These are phyloP conservation scores for Berberis thunbergii DNA, from an alignment of 164 flowering plant species.

Conservation along the genomic window DNA sequence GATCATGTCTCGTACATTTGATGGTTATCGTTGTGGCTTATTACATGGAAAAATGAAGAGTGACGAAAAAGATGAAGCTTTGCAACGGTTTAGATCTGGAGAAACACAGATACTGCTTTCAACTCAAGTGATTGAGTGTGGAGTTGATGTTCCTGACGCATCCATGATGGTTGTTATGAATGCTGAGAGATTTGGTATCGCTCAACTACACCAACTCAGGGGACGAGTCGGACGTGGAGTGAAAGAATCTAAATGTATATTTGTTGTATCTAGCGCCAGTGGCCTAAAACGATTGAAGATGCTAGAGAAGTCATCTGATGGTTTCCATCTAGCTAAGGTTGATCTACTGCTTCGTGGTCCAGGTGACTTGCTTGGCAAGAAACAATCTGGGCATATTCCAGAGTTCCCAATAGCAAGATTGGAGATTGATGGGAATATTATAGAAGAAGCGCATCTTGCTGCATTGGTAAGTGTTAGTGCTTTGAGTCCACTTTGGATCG, in stretches of 20 bases:
- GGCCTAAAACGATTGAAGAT: constrained; percentile 63
- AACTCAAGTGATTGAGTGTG: constrained; percentile 90
- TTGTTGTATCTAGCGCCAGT: constrained; percentile 44
- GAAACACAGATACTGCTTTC: constrained; percentile 73
- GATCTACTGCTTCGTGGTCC: constrained; percentile 90
- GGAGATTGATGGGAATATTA: constrained; percentile 83
- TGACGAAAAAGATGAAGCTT: constrained; percentile 75
- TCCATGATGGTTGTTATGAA: constrained; percentile 98
- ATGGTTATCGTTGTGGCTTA: constrained; percentile 61
- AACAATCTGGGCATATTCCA: constrained; percentile 95
- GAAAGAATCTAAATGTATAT: constrained; percentile 68
- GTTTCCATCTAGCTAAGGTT: constrained; percentile 72
- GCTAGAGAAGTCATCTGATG: constrained; percentile 76
- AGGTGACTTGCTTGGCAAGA: constrained; percentile 92
- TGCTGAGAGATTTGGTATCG: constrained; percentile 95
- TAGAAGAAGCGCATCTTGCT: constrained; percentile 85
- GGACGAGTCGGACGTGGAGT: constrained; percentile 93
- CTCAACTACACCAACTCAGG: constrained; percentile 89
- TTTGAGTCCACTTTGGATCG: not conserved
- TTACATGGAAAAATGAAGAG: constrained; percentile 85
- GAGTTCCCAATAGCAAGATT: constrained; percentile 87
- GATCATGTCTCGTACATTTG: constrained; percentile 43
- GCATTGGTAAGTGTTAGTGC: constrained; percentile 54
- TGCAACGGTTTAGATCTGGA: constrained; percentile 58
- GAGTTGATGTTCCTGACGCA: constrained; percentile 97